Percentiles rank a stretch among this genome's conserved stretches.
These are phyloP conservation scores for Echites panduratus DNA, from an alignment of 257 asterid genomes.

Conservation along the genomic window DNA sequence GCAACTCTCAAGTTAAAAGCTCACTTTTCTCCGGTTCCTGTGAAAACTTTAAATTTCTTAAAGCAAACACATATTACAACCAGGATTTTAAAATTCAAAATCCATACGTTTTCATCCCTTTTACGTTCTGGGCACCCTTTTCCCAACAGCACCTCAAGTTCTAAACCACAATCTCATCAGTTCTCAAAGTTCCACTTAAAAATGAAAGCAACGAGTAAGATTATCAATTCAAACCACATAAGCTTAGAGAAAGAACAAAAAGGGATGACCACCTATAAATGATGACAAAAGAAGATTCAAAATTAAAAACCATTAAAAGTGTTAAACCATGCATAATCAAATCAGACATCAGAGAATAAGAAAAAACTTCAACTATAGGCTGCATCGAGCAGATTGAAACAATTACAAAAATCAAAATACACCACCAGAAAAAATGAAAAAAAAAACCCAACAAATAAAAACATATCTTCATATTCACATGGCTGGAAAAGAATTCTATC, in stretches of 20 bases:
- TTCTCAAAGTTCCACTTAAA: neutral
- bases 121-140: neutral
- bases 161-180: neutral
- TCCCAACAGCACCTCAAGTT: neutral
- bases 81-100: neutral
- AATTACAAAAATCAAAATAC: neutral
- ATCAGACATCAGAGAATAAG: neutral
- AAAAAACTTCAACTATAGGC: neutral
- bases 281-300: neutral
- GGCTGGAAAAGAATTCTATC: neutral
- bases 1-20: neutral
- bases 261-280: neutral
- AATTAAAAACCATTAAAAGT: neutral
- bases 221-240: neutral
- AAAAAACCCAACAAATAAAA: neutral
- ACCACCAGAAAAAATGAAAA: neutral
- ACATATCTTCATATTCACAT: neutral
- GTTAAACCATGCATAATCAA: neutral
- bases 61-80: neutral
- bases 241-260: neutral
- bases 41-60: neutral
- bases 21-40: neutral
- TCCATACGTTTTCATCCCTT: neutral
- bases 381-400: neutral
- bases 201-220: too few species aligned